Evolutionary conservation across 2,329 filamentous ascomycete species (phyloP), one percentile per base, ranked within the genome.

Genomic region (Aspergillus hortae): DNA sequence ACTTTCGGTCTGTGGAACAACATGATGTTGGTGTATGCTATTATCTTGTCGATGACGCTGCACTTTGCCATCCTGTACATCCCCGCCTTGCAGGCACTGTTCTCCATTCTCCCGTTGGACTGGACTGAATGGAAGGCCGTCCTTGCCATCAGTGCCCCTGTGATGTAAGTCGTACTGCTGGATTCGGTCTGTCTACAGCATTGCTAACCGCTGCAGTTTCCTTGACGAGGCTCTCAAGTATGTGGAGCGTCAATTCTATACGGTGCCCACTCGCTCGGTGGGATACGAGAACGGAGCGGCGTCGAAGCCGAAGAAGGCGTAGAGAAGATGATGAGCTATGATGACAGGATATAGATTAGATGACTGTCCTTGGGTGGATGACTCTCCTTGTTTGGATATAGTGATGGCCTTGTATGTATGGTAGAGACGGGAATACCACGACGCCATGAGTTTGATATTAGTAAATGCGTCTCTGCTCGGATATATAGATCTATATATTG

Each of bases 1-100:
- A 96, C 92, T 2, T 83, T 99, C 56, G 92, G 92, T 9, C 79
- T 99, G n/a, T 96, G 92, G 92, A 85, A 92, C 68, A 99, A 99
- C 77, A 94, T 96, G 87, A 94, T 96, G 81, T 86, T 99, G 15
- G 90, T 99, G 50, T 96, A 95, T 65, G 95, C 94, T 56, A 96
- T 99, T 67, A 80, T 82, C 10, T 78, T 99, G 57, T 95, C 90
- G 36, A 99, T 99, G 94, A 85, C 84, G 1, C 81, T 99, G 51
- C 94, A 99, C 79, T 96, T 97, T 71, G 89, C 86, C 21, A 86
- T 99, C 46, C 81, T 99, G 35, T 99, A 99, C 75, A 88, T 87
- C 2, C 94, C 95, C 0, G 84, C 96, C 75, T 75, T 99, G 53
- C 92, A 96, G 75, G 79, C 77, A 6, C 76, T 99, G 53, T 99